phyloP scores from a whole-genome alignment of 192 early-diverging fungal genomes.

The Coemansia sp. region DNA sequence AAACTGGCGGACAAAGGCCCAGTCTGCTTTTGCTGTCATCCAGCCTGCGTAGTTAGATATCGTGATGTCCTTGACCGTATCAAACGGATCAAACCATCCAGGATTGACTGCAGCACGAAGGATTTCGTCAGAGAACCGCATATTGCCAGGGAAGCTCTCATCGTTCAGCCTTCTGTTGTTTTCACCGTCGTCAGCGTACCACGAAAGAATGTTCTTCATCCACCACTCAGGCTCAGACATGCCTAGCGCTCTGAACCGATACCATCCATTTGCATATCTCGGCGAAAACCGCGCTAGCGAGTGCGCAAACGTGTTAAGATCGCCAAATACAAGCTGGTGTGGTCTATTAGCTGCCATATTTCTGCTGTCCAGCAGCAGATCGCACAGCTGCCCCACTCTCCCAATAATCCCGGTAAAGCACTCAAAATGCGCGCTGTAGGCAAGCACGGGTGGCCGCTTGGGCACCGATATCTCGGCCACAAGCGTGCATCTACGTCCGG shows the following conservation, averaged over 20 bases:
- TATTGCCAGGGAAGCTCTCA: conserved; percentile 17
- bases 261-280: conserved; percentile 63
- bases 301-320: conserved; percentile 79
- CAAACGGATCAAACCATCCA: conserved; percentile 77
- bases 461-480: conserved; percentile 59
- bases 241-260: conserved; percentile 65
- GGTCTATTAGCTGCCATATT: conserved; percentile 45
- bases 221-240: conserved; percentile 72
- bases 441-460: conserved; percentile 59
- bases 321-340: conserved; percentile 74
- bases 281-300: conserved; percentile 72
- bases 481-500: conserved; percentile 63
- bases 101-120: conserved; percentile 64
- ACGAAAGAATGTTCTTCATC: conserved; percentile 62
- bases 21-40: conserved; percentile 74
- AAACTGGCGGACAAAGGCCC: conserved; percentile 65
- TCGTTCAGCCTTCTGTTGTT: conserved; percentile 25
- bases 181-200: conserved; percentile 40
- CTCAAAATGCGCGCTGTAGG: conserved; percentile 76
- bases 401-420: conserved; percentile 74
- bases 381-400: conserved; percentile 65
- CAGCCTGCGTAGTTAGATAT: conserved; percentile 67
- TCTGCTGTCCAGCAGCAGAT: conserved; percentile 65
- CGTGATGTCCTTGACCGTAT: conserved; percentile 61
- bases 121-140: conserved; percentile 36